phyloP scores from a whole-genome alignment of 2,329 filamentous ascomycete genomes.

The Colletotrichum spinosum region DNA sequence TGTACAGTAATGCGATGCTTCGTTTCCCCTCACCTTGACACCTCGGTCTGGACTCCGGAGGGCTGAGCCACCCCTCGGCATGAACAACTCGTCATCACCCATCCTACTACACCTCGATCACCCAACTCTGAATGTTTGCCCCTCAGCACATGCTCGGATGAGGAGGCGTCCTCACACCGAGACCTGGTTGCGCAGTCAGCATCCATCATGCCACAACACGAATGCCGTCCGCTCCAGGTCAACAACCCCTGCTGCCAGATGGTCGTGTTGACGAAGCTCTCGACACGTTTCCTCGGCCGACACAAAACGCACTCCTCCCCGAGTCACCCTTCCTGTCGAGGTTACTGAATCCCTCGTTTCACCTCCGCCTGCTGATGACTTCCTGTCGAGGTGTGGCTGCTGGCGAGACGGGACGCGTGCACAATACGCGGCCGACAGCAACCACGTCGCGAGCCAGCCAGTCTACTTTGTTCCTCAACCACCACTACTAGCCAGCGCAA shows the following conservation, averaged over 20 bases:
- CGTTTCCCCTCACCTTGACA: neutral
- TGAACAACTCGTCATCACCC: slow-evolving; percentile 2
- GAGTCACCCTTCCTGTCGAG: too few species aligned
- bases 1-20: too few species aligned
- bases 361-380: neutral
- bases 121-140: neutral
- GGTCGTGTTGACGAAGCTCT: too few species aligned
- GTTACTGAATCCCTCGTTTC: slow-evolving; percentile 12
- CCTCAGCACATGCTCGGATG: slow-evolving; percentile 19
- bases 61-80: neutral
- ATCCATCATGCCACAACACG: slow-evolving; percentile 11
- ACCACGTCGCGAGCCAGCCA: neutral
- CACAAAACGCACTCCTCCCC: too few species aligned
- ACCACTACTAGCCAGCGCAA: neutral
- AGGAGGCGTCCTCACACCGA: neutral
- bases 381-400: neutral
- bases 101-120: neutral
- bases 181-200: slow-evolving; percentile 24
- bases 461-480: slow-evolving; percentile 9
- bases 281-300: too few species aligned
- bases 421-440: slow-evolving; percentile 23
- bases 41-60: neutral
- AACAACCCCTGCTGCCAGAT: neutral
- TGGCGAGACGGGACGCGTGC: too few species aligned
- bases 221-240: too few species aligned